Base-by-base conservation (phyloP, 257 asterid genomes). In the Fraxinus quadrangulata region DNA sequence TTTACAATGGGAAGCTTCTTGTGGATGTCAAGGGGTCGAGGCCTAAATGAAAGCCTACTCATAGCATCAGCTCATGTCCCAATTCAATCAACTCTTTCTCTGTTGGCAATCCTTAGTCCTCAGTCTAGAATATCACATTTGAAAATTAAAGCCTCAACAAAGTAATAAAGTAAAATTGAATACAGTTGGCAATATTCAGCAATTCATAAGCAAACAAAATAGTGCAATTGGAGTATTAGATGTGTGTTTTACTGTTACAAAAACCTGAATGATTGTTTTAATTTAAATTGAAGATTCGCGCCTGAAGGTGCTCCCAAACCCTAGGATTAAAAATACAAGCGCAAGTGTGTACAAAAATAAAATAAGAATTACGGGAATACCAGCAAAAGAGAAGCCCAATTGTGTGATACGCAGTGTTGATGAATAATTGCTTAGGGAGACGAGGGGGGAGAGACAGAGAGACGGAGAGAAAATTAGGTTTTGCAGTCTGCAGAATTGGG, bases 31-130 rank as follows among this genome's bases (percentile, higher is more conserved):
- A 96, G 97, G 31, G 98, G 99, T 42, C 99, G 94, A 81, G 99
- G 99, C 92, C 99, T 92, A 82, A 96, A 83, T 72, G 99, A 96
- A 75, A 93, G 90, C 87, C 99, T 92, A 89, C 95, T 96, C 98
- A 96, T 96, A 86, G 87, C 89, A 90, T 83, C 91, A 90, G 80
- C 86, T 80, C 89, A 77, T 80, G 76, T 71, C 83, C 87, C 79
- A 72, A 79, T 77, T 61, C 81, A 74, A 37, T 70, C 39, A 74
- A 71, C 79, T 80, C 45, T 77, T 54, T 71, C 81, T 28, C 75
- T 75, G 72, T 79, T 77, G 37, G 75, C 75, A 82, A 68, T 80
- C 82, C 77, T 71, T 70, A 13, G 69, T 71, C 76, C 76, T 77
- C 71, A 56, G 77, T 40, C 75, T 78, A 28, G 33, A 56, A 51